These are phyloP conservation scores for Cephaloascus albidus DNA, from an alignment of 805 yeast genomes.

Conservation along the genomic window DNA sequence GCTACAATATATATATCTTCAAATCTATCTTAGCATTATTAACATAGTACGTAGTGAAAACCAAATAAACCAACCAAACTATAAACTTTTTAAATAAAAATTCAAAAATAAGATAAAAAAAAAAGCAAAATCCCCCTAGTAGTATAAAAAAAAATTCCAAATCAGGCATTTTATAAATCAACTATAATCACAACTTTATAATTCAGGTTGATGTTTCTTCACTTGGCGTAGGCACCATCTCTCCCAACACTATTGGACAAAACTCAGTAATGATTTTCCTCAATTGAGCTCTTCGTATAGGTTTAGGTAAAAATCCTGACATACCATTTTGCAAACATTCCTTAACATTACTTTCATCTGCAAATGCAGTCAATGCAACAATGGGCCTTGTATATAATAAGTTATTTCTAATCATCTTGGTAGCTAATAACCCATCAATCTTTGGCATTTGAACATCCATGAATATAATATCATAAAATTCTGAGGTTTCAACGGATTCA, in stretches of 20 bases:
- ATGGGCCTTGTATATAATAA: conserved; percentile 66
- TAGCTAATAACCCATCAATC: conserved; percentile 82
- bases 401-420: conserved; percentile 54
- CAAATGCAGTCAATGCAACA: conserved; percentile 92
- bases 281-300: conserved; percentile 65
- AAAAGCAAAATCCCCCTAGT: too few species aligned
- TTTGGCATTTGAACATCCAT: conserved; percentile 99
- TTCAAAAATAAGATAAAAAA: too few species aligned
- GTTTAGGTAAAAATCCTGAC: conserved; percentile 89
- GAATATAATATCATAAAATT: conserved; percentile 62
- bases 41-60: too few species aligned
- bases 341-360: conserved; percentile 82
- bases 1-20: too few species aligned
- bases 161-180: too few species aligned
- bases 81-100: too few species aligned
- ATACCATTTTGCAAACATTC: conserved; percentile 87
- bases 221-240: not conserved
- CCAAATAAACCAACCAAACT: too few species aligned
- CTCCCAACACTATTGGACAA: conserved; percentile 16
- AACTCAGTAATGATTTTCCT: conserved; percentile 44
- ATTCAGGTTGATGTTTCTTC: too few species aligned
- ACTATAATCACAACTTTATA: too few species aligned
- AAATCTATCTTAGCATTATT: too few species aligned
- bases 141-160: too few species aligned
- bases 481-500: conserved; percentile 28